Base-by-base conservation (phyloP, 371 early-diverging fungal species). In the Mucor indicus region DNA sequence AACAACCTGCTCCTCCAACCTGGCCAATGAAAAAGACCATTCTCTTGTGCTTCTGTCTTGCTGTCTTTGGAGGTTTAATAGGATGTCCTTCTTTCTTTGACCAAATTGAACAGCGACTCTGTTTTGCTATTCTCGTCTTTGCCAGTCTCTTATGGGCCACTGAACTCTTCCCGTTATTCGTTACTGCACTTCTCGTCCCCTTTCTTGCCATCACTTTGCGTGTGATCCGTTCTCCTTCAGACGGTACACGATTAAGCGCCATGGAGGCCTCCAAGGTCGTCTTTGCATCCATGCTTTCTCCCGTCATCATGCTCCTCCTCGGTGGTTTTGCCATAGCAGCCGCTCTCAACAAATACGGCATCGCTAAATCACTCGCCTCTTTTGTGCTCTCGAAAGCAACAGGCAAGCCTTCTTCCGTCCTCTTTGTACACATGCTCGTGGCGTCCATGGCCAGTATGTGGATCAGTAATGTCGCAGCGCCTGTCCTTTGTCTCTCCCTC, bases 251-350 rank as follows among this genome's bases (percentile, higher is more conserved):
- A 13, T 55, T 84, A 69, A 65, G 52, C 43, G 84, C 96, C 1
- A 69, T 74, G 30, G 81, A 78, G 2, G 92, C 95, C 7, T 79
- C 96, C 17, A 89, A 90, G 54, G 67, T 64, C n/a, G 85, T 96
- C 38, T 92, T 96, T 62, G 80, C 84, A 2, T 81, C 90, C 33
- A 97, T 97, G 98, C 95, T 96, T 55, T 86, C 86, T 11, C 90
- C 94, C 1, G 93, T 93, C 15, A 92, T 96, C 53, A 92, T 97
- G 93, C 64, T 97, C 29, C 77, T 97, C 5, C 75, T 97, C 5
- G 96, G 96, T 48, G 96, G 98, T 1, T 97, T 97, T 74, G 79
- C 94, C 3, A 77, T 97, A 16, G 98, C 97, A 1, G 90, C 91
- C 1, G 97, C 98, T 15, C 51, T 69, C 2, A 60, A 55, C 48